Evolutionary conservation across 352 stramenopile genomes (phyloP).

Genomic region (Phytophthora agathidicida): DNA sequence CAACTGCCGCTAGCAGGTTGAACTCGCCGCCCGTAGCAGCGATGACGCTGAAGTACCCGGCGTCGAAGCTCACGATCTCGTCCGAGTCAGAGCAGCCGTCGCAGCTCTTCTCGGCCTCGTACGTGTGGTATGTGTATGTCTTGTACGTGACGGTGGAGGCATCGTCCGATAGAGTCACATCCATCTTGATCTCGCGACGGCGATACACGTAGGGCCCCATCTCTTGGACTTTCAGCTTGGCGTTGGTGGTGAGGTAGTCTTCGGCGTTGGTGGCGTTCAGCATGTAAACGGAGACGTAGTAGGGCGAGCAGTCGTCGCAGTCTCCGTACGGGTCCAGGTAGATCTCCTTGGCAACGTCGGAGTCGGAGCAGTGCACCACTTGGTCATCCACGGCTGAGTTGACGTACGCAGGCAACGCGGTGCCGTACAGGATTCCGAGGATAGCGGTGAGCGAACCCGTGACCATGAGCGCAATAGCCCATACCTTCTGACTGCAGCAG

Average conservation of each 20-base stretch:
- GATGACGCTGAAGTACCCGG: constrained; percentile 76
- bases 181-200: constrained; percentile 59
- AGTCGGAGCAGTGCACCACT: constrained; percentile 44
- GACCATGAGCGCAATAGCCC: constrained; percentile 37
- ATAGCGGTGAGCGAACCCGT: constrained; percentile 47
- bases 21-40: constrained; percentile 61
- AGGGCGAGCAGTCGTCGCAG: constrained; percentile 78
- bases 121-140: constrained; percentile 81
- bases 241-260: constrained; percentile 47
- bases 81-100: constrained; percentile 55
- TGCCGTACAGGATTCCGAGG: constrained; percentile 55
- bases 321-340: constrained; percentile 72
- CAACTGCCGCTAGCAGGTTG: constrained; percentile 52
- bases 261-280: constrained; percentile 84
- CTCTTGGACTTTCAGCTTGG: constrained; percentile 67
- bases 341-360: constrained; percentile 41
- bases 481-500: constrained; percentile 38
- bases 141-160: constrained; percentile 72
- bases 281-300: constrained; percentile 73
- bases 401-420: constrained; percentile 55
- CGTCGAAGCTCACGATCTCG: constrained; percentile 60
- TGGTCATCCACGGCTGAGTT: constrained; percentile 44
- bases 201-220: constrained; percentile 79
- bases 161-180: constrained; percentile 64
- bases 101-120: constrained; percentile 51